Percentiles rank a stretch among this genome's conserved stretches.
phyloP scores from a whole-genome alignment of 2,329 filamentous ascomycete species.

The Apiospora sp. region DNA sequence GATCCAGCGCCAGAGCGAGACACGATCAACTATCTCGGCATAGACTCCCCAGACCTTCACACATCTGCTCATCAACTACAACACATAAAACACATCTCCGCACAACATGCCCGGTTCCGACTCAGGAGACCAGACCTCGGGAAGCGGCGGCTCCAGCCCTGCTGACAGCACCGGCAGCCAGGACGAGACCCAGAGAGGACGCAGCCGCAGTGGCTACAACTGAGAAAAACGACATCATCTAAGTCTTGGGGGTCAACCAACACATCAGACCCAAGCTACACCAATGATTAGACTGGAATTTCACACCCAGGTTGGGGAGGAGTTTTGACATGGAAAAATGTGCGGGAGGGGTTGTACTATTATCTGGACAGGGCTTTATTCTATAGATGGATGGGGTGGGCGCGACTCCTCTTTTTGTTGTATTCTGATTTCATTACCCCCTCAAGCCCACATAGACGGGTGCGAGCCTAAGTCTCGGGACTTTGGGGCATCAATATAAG shows the following conservation, averaged over 20 bases:
- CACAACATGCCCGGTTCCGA: slow-evolving; percentile 9
- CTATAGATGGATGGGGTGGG: neutral
- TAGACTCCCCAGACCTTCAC: neutral
- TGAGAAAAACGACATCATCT: neutral
- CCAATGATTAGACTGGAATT: neutral
- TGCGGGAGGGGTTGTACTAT: neutral
- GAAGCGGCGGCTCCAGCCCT: slow-evolving; percentile 16
- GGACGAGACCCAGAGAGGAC: slow-evolving; percentile 23
- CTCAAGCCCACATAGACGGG: slow-evolving; percentile 11
- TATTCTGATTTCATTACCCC: neutral
- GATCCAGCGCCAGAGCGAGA: neutral
- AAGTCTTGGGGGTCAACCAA: neutral
- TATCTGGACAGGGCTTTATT: neutral
- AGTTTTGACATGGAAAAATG: neutral
- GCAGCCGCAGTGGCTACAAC: slow-evolving; percentile 30
- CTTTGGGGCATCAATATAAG: neutral
- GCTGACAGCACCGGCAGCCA: slow-evolving; percentile 24
- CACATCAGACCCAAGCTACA: neutral
- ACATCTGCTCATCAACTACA: neutral
- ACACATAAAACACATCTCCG: neutral
- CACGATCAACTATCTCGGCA: neutral
- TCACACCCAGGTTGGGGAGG: neutral
- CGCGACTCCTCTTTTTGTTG: neutral
- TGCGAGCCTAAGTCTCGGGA: slow-evolving; percentile 3
- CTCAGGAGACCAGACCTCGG: slow-evolving; percentile 4